Evolutionary conservation across 345 rosid species (phyloP), one percentile per base, ranked within the genome.

Genomic region (Cochlearia excelsa): DNA sequence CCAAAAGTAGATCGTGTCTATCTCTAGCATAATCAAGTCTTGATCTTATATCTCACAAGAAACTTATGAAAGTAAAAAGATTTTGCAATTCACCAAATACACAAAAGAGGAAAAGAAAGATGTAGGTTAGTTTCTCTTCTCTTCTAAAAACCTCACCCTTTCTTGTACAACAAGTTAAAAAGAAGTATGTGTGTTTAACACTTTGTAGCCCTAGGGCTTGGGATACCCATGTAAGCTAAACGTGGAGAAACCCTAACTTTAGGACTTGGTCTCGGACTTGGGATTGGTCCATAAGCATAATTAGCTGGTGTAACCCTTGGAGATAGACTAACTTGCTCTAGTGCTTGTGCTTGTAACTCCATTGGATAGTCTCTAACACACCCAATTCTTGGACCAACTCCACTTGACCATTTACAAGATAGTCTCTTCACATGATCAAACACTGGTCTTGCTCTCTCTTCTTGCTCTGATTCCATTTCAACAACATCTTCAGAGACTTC

Each of bases 351-450:
- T n/a, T 83, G 89, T 16, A 86, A 60, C 26, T 83, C 82, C 49
- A 65, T 46, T 41, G 94, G 94, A 68, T 83, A 83, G 57, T 86
- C 94, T 70, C 87, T 81, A 31, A 86, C 87, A 63, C 89, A 83
- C 23, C 89, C 85, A 51, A 86, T 83, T 49, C 94, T 76, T 11
- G 94, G 85, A 23, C 94, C 87, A 43, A 75, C 48, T 27, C 87
- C 94, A 57, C 85, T 86, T 4, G 74, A 58, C 94, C 94, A 86
- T 63, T 81, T 86, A 74, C 94, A 78, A 26, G 89, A 77, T 63
- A 86, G 53, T 23, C 81, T 77, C 64, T 70, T 81, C 5, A 63
- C 53, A 50, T 69, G 31, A 54, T 77, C 79, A 55, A 75, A 74
- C 39, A 62, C 65, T 1, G 74, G 64, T 55, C 72, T 78, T 40